Evolutionary conservation across 2,329 filamentous ascomycete species (phyloP), one percentile per base, ranked within the genome.

Genomic region (Bipolaris sorokiniana): DNA sequence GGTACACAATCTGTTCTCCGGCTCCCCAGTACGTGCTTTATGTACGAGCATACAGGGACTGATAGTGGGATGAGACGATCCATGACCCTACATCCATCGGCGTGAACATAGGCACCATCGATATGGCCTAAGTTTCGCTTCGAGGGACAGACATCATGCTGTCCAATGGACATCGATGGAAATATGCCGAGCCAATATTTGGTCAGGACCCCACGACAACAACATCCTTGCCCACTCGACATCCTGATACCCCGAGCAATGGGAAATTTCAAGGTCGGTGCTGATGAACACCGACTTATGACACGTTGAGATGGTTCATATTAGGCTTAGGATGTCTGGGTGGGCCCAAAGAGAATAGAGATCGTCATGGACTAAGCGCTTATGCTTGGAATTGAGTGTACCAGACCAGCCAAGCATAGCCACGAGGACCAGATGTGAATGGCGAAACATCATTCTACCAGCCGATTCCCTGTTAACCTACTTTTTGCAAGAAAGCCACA

Each of bases 231-330:
- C 33, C 40, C 48, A 59, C 34, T 34, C 42, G 36, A 49, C 33
- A 52, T 48, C 23, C 20, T 59, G 56, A 56, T 47, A 60, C 38
- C 58, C 56, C 48, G 38, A 41, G 53, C 41, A 49, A 18, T 58
- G 47, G 61, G 47, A 62, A 20, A 47, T 33, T 34, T 37, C 26
- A 28, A 58, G 38, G 51, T 63, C 60, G 63, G 63, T 58, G 52
- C 36, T 59, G 48, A 26, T 31, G 40, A 54, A 56, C 51, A 53
- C 68, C 68, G 68, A 71, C 48, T 54, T 69, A 64, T 66, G 63
- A 65, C 59, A 67, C 59, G 31, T 51, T 56, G 51, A 56, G 52
- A 37, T 44, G 51, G 26, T 58, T 53, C 47, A 53, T 40, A 56
- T 50, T 58, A 51, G 48, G 59, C 54, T 51, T 48, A 51, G 40